Evolutionary conservation across 139 green algal species (phyloP), one percentile per base, ranked within the genome.

Genomic region (Tetradesmus lagerheimii): DNA sequence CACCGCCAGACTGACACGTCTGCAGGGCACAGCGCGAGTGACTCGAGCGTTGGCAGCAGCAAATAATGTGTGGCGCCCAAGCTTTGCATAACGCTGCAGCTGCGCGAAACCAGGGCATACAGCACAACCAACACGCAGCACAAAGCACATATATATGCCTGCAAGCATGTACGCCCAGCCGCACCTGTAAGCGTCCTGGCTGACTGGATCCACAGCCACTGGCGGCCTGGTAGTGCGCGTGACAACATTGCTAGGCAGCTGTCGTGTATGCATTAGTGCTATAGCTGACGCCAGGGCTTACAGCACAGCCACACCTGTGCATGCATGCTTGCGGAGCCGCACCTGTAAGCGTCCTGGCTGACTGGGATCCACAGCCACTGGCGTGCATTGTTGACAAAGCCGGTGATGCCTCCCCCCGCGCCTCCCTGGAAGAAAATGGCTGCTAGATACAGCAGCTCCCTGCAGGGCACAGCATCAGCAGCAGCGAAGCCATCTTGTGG

Each of bases 351-450:
- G 57, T 89, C 93, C 89, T 98, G 96, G 1, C 85, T 88, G 62
- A 98, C 95, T 1, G 95, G 95, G 79, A 98, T 97, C 93, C 94
- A 98, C 31, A 98, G 89, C 47, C 94, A 96, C 25, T 92, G 90
- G 50, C 95, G 92, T 74, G 96, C 38, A 90, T 98, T 98, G 89
- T 94, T 95, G 35, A 98, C 89, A 39, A 97, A 88, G 18, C 96
- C 96, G 43, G 80, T 89, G 79, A 95, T 75, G 43, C 83, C 74
- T 34, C 86, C 83, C 85, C 93, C 88, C 80, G 77, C 89, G 37
- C 89, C 87, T 27, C 82, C 89, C 50, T 91, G 83, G 80, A 92
- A 91, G 67, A 93, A 92, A 41, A 92, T 85, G 18, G 80, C 91
- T 29, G 35, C 88, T 0, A 93, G 89, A 77, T 92, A 93, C 43